These are phyloP conservation scores for Pluteus cervinus DNA, from an alignment of 768 basidiomycete genomes.

Conservation along the genomic window DNA sequence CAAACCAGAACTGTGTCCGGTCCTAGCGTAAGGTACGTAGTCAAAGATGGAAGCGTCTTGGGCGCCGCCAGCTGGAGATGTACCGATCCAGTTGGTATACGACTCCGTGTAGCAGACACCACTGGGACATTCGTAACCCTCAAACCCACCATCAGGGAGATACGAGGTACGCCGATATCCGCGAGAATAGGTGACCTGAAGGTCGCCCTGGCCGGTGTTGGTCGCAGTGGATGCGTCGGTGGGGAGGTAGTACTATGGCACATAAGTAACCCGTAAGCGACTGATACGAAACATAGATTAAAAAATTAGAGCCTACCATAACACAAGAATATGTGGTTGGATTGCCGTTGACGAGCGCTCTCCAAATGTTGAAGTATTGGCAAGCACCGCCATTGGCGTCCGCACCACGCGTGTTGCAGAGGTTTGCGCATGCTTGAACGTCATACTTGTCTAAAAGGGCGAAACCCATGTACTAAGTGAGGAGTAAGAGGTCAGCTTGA, in stretches of 20 bases:
- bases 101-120: constrained; percentile 38
- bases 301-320: constrained; percentile 27
- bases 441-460: constrained; percentile 44
- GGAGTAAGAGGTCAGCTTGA: background rate
- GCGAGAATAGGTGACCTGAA: constrained; percentile 39
- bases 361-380: constrained; percentile 51
- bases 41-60: constrained; percentile 40
- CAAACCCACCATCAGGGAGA: constrained; percentile 38
- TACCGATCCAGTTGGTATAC: constrained; percentile 34
- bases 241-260: constrained; percentile 36
- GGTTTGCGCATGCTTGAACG: constrained; percentile 36
- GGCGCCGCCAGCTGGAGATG: constrained; percentile 26
- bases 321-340: constrained; percentile 46
- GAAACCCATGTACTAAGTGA: constrained; percentile 55
- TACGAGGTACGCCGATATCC: constrained; percentile 37
- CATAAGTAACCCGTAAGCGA: too few species aligned
- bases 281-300: background rate
- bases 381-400: constrained; percentile 39
- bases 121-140: constrained; percentile 30
- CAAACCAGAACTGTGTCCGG: constrained; percentile 30
- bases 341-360: constrained; percentile 36
- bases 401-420: constrained; percentile 37
- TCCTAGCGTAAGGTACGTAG: constrained; percentile 33
- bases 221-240: constrained; percentile 38
- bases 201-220: constrained; percentile 39